Evolutionary conservation across 177 flowering plant species (phyloP), one percentile per base, ranked within the genome.

Genomic region (Tripterygium wilfordii): DNA sequence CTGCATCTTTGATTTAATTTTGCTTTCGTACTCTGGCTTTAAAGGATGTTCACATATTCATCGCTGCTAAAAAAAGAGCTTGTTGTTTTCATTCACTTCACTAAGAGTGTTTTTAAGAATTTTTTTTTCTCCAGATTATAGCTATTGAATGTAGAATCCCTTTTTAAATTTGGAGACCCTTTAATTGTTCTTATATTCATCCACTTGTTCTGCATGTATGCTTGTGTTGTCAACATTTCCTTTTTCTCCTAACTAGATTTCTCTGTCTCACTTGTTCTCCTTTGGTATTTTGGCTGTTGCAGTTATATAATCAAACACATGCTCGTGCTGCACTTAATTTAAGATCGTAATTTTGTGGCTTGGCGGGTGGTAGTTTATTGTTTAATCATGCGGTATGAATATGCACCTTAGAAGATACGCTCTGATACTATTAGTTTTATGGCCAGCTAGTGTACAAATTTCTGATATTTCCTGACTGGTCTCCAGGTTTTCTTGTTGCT

Each of bases 361-460:
- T 75, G 82, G 67, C 67, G 53, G 79, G 86, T 79, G 78, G 80
- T 53, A 66, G 48, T 66, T 54, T 58, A 63, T 65, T 68, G 62
- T 67, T 61, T 51, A 54, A 59, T 49, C 49, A 48, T 69, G 64
- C 57, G 79, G 94, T 85, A 82, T 20, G 62, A 56, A 45, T 23
- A 19, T 50, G 3, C 9, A 15, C 10, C 10, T 5, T 2, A 26
- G 21, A 36, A 12, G 26, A 9, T 35, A 5, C 2, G 7, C 12
- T 25, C 8, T 3, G 12, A 2, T 3, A 7, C 0, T 43, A 26
- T 25, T 27, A 8, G 0, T 32, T 12, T 17, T 2, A 12, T 22
- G 10, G 13, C 9, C 2, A 7, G 3, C n/a, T 13, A 28, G 10
- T 20, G 50, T 14, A 10, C 24, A 17, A 28, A 29, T 5, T 36